Conservation (phyloP, 257 asterid genomes). For the Craterostigma plantagineum region DNA sequence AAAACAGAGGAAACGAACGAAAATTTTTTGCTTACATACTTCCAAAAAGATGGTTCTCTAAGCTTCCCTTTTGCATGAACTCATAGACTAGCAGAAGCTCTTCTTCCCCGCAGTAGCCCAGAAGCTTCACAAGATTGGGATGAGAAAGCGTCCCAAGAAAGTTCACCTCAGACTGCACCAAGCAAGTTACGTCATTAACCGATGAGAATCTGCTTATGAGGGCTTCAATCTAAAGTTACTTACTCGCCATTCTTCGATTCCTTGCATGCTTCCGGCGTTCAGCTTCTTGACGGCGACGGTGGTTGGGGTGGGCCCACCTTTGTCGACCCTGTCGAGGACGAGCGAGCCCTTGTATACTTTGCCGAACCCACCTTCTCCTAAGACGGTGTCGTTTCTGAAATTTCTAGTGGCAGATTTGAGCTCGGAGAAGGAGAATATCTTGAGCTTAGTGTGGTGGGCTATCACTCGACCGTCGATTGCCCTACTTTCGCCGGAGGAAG, state of each 20-base stretch:
- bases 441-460: not conserved
- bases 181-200: slow-evolving; percentile 1
- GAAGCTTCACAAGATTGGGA: slow-evolving; percentile 27
- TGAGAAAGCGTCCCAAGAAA: slow-evolving; percentile 28
- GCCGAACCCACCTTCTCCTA: not conserved
- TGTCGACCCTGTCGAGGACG: not conserved
- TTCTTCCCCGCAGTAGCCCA: slow-evolving; percentile 22
- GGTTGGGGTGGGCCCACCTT: not conserved
- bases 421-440: not conserved
- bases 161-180: slow-evolving; percentile 22
- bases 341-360: not conserved
- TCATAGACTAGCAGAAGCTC: slow-evolving; percentile 23
- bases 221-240: not conserved
- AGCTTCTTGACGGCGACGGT: slow-evolving; percentile 2
- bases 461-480: too few relatives aligned
- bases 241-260: not conserved
- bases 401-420: not conserved
- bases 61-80: slow-evolving; percentile 10
- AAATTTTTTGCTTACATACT: not conserved
- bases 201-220: not conserved
- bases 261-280: not conserved
- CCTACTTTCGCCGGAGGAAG: too few relatives aligned
- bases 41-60: not conserved
- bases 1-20: not conserved
- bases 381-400: not conserved